These are phyloP conservation scores for Euphorbia celastroides DNA, from an alignment of 441 rosid species.

Conservation along the genomic window DNA sequence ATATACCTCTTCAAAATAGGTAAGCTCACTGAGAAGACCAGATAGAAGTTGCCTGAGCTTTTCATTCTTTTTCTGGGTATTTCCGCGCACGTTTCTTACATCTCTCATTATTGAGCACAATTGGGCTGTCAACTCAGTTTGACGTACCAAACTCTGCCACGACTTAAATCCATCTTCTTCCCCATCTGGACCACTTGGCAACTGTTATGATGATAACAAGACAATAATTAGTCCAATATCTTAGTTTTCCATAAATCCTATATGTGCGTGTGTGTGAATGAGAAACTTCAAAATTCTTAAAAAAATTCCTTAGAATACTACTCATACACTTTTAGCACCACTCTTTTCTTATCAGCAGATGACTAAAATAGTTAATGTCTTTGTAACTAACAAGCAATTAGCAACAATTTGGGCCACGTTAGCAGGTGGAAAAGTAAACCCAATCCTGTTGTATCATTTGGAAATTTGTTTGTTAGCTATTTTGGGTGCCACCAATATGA, in stretches of 20 bases:
- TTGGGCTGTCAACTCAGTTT: slow-evolving; percentile 94
- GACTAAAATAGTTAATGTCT: background rate
- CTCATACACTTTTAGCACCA: background rate
- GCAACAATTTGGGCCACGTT: background rate
- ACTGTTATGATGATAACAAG: slow-evolving; percentile 38
- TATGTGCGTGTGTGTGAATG: background rate
- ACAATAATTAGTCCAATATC: slow-evolving; percentile 2
- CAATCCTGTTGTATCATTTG: background rate
- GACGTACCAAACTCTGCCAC: slow-evolving; percentile 95
- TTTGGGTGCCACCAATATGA: background rate
- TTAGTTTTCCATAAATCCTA: background rate
- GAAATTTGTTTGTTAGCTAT: background rate
- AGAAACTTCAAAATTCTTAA: background rate
- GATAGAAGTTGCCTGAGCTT: slow-evolving; percentile 95
- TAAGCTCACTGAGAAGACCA: slow-evolving; percentile 93
- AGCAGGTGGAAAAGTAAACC: background rate
- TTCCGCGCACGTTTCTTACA: slow-evolving; percentile 91
- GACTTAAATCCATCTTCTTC: slow-evolving; percentile 71
- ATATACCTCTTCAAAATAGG: slow-evolving; percentile 91
- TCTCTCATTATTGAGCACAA: slow-evolving; percentile 84
- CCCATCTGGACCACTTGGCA: slow-evolving; percentile 51
- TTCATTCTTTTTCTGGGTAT: slow-evolving; percentile 94
- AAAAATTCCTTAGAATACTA: background rate
- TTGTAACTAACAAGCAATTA: background rate
- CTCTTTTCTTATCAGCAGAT: background rate